Base-by-base conservation (phyloP, 164 flowering plant genomes). In the Taxillus chinensis region DNA sequence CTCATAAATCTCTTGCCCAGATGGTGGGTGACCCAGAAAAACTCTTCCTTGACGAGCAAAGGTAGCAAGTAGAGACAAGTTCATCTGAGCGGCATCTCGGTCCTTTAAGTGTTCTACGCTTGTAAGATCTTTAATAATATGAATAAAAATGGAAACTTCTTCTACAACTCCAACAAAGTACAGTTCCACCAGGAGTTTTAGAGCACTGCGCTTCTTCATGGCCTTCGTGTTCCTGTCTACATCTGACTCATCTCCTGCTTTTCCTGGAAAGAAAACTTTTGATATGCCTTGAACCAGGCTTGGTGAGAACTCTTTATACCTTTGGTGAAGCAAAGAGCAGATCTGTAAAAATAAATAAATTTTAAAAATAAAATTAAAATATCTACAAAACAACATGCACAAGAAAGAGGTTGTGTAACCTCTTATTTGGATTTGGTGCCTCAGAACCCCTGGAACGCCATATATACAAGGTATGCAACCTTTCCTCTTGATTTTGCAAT, bases 261-360 rank as follows among this genome's bases (percentile, higher is more conserved):
- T 93, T 68, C 96, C 96, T 58, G 92, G 92, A 63, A 79, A 78
- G 70, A 90, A 93, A 59, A 89, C 73, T 80, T 89, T 93, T 66
- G 84, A 61, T 39, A 93, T 88, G 62, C 98, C 96, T 67, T 93
- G 96, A 48, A 77, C 64, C 57, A 93, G 79, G 73, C 83, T 83
- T 55, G 96, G 86, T 1, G 92, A 80, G 74, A 93, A 93, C 65
- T 93, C 98, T 67, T 77, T 83, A 80, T 90, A 93, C 70, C 98
- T 80, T 72, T 93, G 98, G 77, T 93, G 98, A 73, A 93, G 97
- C 81, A 93, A 73, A 57, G 96, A 93, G 78, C 98, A 93, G 54
- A 90, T 80, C 98, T 93, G 67, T 8, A 62, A 52, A 57, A 50
- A 57, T 13, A 27, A 27, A 27, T 0, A 27, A 27, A 27, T 27